Base-by-base conservation (phyloP, 2,329 filamentous ascomycete species). In the Sarocladiaceae sp. region DNA sequence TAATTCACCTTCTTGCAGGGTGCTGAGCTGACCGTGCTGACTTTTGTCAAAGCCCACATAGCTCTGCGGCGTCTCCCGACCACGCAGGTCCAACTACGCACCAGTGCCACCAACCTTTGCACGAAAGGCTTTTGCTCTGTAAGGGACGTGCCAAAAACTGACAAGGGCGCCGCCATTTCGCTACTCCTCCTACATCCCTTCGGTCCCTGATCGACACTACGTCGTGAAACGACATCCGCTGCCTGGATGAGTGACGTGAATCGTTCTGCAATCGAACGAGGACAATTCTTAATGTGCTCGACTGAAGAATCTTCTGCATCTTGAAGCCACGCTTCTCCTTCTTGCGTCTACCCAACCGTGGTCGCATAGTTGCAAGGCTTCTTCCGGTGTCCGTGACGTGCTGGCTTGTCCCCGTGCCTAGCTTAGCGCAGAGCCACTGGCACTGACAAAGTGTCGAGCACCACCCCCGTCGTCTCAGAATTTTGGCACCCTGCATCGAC, bases 401-500 rank as follows among this genome's bases (percentile, higher is more conserved):
- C 25, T 46, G 22, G 40, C 40, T 42, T 7, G n/a, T 28, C 40
- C 23, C 25, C 17, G 37, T 40, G 37, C 17, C 37, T 23, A 10
- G 15, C 8, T 5, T 17, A 36, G 7, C 15, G 8, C 5, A 17
- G 5, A 5, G 15, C 35, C 35, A 5, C 35, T 17, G 12, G 5
- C 35, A 4, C 40, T n/a, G n/a, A n/a, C 23, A 5, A 15, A 7
- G 22, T 23, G 13, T n/a, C 40, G n/a, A 18, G 26, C 44, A 4
- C 25, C 44, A 25, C 15, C 25, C 26, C 44, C 25, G 44, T 48
- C 44, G 47, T 50, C 47, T 50, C 47, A 50, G 47, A 50, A 36
- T 50, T 50, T 50, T 50, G 47, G 33, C 47, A 50, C 47, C 47
- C 44, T 48, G 26, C 44, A 48, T 48, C 15, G 28, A 48, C 44